Evolutionary conservation across 129 eudicot genomes (phyloP), one percentile per base, ranked within the genome.

Genomic region (Glebionis coronaria): DNA sequence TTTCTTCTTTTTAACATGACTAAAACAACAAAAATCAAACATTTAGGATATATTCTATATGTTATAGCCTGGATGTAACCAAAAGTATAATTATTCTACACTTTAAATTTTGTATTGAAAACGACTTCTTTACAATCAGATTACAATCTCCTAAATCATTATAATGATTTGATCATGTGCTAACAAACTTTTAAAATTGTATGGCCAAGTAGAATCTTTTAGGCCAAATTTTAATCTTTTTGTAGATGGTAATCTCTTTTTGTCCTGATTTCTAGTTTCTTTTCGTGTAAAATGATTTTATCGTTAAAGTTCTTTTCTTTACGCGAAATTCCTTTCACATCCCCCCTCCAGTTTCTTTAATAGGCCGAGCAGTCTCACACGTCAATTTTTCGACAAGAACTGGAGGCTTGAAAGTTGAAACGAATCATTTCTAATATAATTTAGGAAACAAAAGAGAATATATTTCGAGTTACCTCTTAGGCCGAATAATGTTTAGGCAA

Each of bases 281-380:
- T 46, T 44, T 2, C 14, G 8, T 49, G 18, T 61, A 31, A 44
- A n/a, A 21, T 42, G 21, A 10, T 44, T 60, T 61, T 12, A 14
- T 13, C 44, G 52, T 68, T 35, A 16, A 31, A 16, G 12, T 6
- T 18, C 0, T 56, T 23, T 9, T 21, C 54, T 56, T 59, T 72
- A 11, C 62, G 23, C 51, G 8, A 72, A 16, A 61, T 72, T 50
- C 76, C 44, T 49, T 72, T 35, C 69, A 49, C 61, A 61, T 61
- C 46, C 28, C 19, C 23, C 44, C 44, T 42, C 27, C 4, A 4
- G 59, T 65, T 50, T 20, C 25, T 53, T 35, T 44, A 28, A 4
- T 65, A 25, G 25, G 4, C 27, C 57, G 12, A 40, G 9, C 65
- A 12, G 20, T 44, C 56, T 23, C 74, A 56, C 74, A 56, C 65